Percentiles rank a stretch among this genome's conserved stretches.
Conservation (phyloP, 306 rosid genomes). For the Prunus salicina region DNA sequence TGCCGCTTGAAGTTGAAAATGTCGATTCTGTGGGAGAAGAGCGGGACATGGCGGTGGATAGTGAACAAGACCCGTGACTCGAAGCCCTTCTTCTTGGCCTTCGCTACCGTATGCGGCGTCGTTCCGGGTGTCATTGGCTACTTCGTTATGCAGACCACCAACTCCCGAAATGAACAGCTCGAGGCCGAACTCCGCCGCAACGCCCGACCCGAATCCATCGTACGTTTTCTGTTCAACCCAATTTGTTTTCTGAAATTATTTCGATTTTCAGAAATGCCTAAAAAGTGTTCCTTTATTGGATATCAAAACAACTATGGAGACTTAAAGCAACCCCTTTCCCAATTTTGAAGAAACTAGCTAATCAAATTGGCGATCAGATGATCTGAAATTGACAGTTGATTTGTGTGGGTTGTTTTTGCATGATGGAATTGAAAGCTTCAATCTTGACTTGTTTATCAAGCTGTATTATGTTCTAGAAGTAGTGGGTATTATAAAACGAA, state of each 20-base stretch:
- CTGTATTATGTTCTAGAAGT: background rate
- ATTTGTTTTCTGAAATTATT: background rate
- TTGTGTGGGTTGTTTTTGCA: background rate
- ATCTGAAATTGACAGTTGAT: background rate
- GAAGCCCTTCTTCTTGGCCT: constrained; percentile 75
- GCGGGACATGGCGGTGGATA: constrained; percentile 66
- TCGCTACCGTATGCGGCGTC: constrained; percentile 86
- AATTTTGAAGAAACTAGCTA: background rate
- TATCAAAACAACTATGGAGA: background rate
- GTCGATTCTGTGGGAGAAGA: constrained; percentile 69
- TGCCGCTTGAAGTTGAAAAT: constrained; percentile 5
- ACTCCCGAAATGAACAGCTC: constrained; percentile 62
- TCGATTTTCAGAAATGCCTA: background rate
- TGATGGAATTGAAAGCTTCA: background rate
- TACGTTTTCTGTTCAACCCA: background rate
- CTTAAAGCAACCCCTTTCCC: background rate
- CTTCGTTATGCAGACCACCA: constrained; percentile 73
- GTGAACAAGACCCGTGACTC: constrained; percentile 76
- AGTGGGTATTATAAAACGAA: background rate
- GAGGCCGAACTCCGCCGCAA: constrained; percentile 75
- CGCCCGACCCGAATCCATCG: constrained; percentile 81
- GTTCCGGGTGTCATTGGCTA: constrained; percentile 81
- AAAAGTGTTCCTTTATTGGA: background rate
- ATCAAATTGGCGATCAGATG: background rate
- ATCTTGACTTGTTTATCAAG: background rate